These are phyloP conservation scores for Acephala macrosclerotiorum DNA, from an alignment of 2,329 filamentous ascomycete genomes.

Conservation along the genomic window DNA sequence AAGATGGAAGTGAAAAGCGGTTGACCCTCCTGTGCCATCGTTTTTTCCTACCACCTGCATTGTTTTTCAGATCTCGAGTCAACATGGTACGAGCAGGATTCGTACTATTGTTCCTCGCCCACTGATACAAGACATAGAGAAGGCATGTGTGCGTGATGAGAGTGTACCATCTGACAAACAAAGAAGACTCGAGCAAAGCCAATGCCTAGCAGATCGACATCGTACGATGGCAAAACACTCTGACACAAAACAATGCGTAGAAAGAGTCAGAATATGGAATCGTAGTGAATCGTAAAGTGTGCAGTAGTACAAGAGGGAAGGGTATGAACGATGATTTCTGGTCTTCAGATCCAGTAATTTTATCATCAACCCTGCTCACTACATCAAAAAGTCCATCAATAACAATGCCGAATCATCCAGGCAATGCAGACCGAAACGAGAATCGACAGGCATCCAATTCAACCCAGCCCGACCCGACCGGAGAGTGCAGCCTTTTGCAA, in stretches of 20 bases:
- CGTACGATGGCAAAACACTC: background rate
- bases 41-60: no score
- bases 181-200: background rate
- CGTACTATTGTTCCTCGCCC: no score
- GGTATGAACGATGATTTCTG: background rate
- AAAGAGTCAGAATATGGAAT: background rate
- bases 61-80: no score
- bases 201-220: background rate
- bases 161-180: background rate
- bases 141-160: background rate
- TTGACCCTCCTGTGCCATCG: no score
- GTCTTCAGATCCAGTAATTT: background rate
- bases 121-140: no score
- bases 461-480: background rate
- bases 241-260: background rate
- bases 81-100: no score
- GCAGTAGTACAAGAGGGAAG: background rate
- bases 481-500: background rate
- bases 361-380: background rate
- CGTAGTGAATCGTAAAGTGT: background rate
- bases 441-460: no score
- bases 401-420: no score
- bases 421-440: no score
- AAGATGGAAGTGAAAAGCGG: no score
- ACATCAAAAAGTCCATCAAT: no score